Evolutionary conservation across 176 grass and related monocot genomes (phyloP).

Genomic region (Puccinellia tenuiflora): DNA sequence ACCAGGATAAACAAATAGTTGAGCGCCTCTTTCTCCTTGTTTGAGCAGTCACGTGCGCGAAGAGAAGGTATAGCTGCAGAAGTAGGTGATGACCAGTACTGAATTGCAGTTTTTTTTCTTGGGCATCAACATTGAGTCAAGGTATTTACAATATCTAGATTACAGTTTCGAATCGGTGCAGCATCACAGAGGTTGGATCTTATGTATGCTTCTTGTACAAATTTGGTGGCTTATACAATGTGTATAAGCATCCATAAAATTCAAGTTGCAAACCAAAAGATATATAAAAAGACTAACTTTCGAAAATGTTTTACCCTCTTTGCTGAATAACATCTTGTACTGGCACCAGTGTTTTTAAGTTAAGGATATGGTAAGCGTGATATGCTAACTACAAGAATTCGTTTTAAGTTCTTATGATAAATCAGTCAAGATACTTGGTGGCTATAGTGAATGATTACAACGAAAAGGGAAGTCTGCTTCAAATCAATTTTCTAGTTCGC

Average conservation of each 20-base stretch:
- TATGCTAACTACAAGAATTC: neutral
- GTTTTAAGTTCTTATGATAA: neutral
- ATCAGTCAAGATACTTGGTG: neutral
- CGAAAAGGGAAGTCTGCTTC: neutral
- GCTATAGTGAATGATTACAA: neutral
- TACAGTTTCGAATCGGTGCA: neutral
- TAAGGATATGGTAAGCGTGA: neutral
- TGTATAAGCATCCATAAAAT: neutral
- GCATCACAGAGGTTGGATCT: neutral
- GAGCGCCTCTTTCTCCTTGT: slow-evolving; percentile 98
- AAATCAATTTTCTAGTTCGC: neutral
- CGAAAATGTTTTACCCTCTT: neutral
- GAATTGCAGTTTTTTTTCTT: neutral
- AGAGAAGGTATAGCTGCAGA: slow-evolving; percentile 91
- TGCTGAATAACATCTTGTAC: neutral
- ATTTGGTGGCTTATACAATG: neutral
- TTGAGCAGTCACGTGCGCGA: slow-evolving; percentile 86
- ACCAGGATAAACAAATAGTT: slow-evolving; percentile 93
- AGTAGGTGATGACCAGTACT: neutral
- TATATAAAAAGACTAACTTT: neutral
- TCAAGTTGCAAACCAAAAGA: neutral
- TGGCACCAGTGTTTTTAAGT: neutral
- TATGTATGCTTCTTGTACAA: neutral
- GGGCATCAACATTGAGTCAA: neutral
- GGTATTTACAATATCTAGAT: neutral